Evolutionary conservation across 1,139 yeast genomes (phyloP).

Genomic region (Zygosaccharomyces pseudobailii): DNA sequence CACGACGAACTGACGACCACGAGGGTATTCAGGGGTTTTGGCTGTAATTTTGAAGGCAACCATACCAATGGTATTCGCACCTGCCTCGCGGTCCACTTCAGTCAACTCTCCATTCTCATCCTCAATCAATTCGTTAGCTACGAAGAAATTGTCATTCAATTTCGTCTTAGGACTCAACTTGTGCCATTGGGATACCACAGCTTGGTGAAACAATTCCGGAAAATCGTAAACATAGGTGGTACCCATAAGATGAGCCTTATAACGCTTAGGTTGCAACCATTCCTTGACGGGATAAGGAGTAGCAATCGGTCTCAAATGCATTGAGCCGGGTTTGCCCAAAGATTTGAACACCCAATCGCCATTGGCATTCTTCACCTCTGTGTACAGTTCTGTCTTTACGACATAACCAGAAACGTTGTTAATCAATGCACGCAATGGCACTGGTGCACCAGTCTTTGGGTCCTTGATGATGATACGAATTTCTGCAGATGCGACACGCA

Average conservation of each 20-base stretch:
- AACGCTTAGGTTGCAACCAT: slow-evolving; percentile 96
- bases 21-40: slow-evolving; percentile 95
- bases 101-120: slow-evolving; percentile 78
- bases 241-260: slow-evolving; percentile 97
- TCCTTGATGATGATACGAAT: slow-evolving; percentile 94
- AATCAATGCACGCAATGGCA: slow-evolving; percentile 94
- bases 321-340: slow-evolving; percentile 87
- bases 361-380: slow-evolving; percentile 84
- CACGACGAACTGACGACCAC: slow-evolving; percentile 87
- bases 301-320: slow-evolving; percentile 94
- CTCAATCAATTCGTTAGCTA: slow-evolving; percentile 72
- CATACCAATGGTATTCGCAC: slow-evolving; percentile 94
- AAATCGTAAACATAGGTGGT: slow-evolving; percentile 97
- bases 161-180: slow-evolving; percentile 49
- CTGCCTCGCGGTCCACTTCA: slow-evolving; percentile 92
- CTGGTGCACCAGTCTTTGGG: slow-evolving; percentile 77
- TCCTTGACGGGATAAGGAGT: slow-evolving; percentile 98
- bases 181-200: slow-evolving; percentile 81
- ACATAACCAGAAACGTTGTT: slow-evolving; percentile 96
- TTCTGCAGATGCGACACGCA: slow-evolving; percentile 96
- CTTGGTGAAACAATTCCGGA: slow-evolving; percentile 98
- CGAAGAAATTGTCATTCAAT: slow-evolving; percentile 74
- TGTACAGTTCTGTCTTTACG: slow-evolving; percentile 89
- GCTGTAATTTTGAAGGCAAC: slow-evolving; percentile 90
- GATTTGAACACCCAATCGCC: slow-evolving; percentile 98